Evolutionary conservation across 192 early-diverging fungal species (phyloP), one percentile per base, ranked within the genome.

Genomic region (Powellomyces hirtus): DNA sequence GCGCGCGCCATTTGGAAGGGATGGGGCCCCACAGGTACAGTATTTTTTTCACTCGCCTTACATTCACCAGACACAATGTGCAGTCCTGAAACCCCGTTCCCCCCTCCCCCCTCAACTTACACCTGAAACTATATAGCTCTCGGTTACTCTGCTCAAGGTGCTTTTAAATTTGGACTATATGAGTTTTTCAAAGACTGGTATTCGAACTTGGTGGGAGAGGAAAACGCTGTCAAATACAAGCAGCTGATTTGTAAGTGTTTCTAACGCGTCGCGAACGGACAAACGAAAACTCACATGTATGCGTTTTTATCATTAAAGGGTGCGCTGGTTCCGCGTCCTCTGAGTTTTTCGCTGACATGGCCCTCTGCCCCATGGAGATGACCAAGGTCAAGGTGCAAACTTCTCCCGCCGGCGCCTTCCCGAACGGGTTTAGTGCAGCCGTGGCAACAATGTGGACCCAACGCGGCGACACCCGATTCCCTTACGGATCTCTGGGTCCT

Each of bases 91-190:
- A 24, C 46, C 40, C 40, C 40, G 40, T 42, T 49, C 26, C n/a
- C 46, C 46, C 46, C 26, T 49, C 26, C n/a, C 46, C 14, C 46
- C 2, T n/a, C n/a, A n/a, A n/a, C n/a, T n/a, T n/a, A n/a, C n/a
- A n/a, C n/a, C n/a, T n/a, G n/a, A n/a, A n/a, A n/a, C n/a, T n/a
- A n/a, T n/a, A n/a, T n/a, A 49, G 46, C 46, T 31, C 59, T 92
- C 38, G 93, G 93, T n/a, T 94, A 94, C 80, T 92, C 89, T 36
- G 64, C 88, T 50, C 92, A 93, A 77, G 92, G 92, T 67, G 79
- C 86, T 69, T 86, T 88, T 80, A 95, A 95, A 78, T 95, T 89
- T 75, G 93, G 93, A 11, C 86, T 92, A 51, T 93, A 94, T 78
- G 93, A 95, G 80, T 75, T 87, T 65, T 95, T 92, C 84, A 95